Base-by-base conservation (phyloP, 2,329 filamentous ascomycete genomes). In the Beauveria varroae region DNA sequence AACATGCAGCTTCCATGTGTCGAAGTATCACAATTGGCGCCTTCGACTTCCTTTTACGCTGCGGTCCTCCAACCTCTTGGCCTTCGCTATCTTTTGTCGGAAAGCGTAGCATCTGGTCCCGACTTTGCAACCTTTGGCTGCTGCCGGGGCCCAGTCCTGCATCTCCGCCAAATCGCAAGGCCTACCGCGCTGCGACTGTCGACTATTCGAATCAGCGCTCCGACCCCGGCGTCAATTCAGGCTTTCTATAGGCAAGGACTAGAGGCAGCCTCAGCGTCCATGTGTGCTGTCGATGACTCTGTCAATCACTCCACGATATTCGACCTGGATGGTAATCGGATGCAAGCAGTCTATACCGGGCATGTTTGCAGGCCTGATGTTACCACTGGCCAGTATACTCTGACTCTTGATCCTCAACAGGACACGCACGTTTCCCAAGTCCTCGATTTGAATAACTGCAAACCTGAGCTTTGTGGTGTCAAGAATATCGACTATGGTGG, bases 41-140 rank as follows among this genome's bases (percentile, higher is more conserved):
- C 87, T 41, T 89, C 91, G 3, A 86, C 88, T 55, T 95, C 91
- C 8, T 96, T 96, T 78, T 96, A 91, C 74, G 84, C 92, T 24
- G 84, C 89, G 64, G 81, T 91, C 65, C 81, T 91, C 8, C 90
- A 93, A 67, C 88, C 90, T 3, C 81, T 96, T 24, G 89, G 89
- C 43, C 86, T 96, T 64, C 82, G 82, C 63, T 96, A 86, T 61
- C 61, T 73, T 50, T 56, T 61, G 46, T 64, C 64, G 14, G 37
- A 56, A 28, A 62, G 54, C 37, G 7, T 28, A 10, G 40, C 52
- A 30, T 43, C 40, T 43, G 54, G 55, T 3, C 49, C 30, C 20
- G 60, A 53, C 14, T 51, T 50, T 56, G 54, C 53, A n/a, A 26
- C 41, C 5, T 62, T 62, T 41, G 60, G 60, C 12, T 62, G 46